Conservation (phyloP, 495 filamentous ascomycete species). For the Xylaria longipes region DNA sequence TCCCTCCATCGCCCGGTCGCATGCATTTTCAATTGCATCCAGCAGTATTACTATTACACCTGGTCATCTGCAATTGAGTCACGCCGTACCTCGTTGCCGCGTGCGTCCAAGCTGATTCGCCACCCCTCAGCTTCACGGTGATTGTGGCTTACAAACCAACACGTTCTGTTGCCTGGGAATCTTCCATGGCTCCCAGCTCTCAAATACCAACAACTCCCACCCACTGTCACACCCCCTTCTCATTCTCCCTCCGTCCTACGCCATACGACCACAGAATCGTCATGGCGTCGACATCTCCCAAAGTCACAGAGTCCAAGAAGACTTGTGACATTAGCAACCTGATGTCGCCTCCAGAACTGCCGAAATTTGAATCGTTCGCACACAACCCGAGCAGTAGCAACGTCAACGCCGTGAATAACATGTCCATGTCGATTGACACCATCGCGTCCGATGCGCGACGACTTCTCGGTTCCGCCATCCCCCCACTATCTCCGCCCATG, state of each 20-base stretch:
- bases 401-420: background rate
- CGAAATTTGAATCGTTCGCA: conserved; percentile 67
- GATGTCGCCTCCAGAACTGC: conserved; percentile 76
- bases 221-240: conserved; percentile 10
- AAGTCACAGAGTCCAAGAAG: conserved; percentile 37
- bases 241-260: conserved; percentile 10
- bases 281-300: conserved; percentile 29
- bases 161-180: conserved; percentile 23
- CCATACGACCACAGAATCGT: conserved; percentile 21
- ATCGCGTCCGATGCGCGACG: conserved; percentile 38
- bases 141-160: conserved; percentile 42
- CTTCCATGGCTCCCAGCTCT: conserved; percentile 25
- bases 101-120: conserved; percentile 28
- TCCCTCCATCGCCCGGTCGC: background rate
- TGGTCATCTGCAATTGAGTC: conserved; percentile 21
- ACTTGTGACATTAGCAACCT: conserved; percentile 60
- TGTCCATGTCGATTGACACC: background rate
- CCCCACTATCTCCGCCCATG: conserved; percentile 73
- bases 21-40: conserved; percentile 28
- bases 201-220: conserved; percentile 8
- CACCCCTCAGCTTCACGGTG: conserved; percentile 30
- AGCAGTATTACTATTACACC: background rate
- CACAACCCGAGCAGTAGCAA: conserved; percentile 1
- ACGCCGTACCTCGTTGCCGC: conserved; percentile 4
- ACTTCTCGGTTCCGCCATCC: conserved; percentile 49